phyloP scores from a whole-genome alignment of 1,284 basidiomycete species.

The Marasmius fiardii region DNA sequence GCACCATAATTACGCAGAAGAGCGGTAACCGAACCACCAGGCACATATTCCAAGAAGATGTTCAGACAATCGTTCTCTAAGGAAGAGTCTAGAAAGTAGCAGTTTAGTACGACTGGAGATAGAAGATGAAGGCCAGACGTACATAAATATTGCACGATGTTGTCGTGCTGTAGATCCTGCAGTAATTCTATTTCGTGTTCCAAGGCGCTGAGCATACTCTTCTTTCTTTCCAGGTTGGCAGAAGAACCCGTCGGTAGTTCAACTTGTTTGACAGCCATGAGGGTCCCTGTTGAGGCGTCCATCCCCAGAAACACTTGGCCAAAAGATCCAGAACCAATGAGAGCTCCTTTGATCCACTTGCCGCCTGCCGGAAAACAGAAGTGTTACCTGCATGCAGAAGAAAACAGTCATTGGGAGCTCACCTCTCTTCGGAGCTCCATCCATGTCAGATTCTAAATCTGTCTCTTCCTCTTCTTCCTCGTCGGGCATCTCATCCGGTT shows the following conservation, averaged over 20 bases:
- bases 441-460: constrained; percentile 49
- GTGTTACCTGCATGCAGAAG: not conserved
- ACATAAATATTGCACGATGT: constrained; percentile 98
- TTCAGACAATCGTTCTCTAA: constrained; percentile 88
- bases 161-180: constrained; percentile 93
- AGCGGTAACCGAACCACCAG: constrained; percentile 94
- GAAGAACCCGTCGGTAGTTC: constrained; percentile 87
- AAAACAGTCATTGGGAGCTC: constrained; percentile 18
- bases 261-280: constrained; percentile 99
- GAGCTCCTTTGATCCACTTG: constrained; percentile 98
- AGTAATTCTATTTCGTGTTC: constrained; percentile 96
- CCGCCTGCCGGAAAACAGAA: constrained; percentile 49
- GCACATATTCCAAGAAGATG: constrained; percentile 99
- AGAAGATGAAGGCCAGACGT: constrained; percentile 25
- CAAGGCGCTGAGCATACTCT: constrained; percentile 91
- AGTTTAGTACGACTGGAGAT: constrained; percentile 14
- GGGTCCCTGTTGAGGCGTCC: constrained; percentile 89
- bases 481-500: constrained; percentile 33
- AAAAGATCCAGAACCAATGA: constrained; percentile 96
- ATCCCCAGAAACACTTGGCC: constrained; percentile 96
- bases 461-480: constrained; percentile 43
- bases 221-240: constrained; percentile 91
- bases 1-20: constrained; percentile 93
- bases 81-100: constrained; percentile 66
- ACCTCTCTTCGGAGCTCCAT: constrained; percentile 67